Percentiles rank a stretch among this genome's conserved stretches.
These are phyloP conservation scores for Yarrowia sp. DNA, from an alignment of 805 yeast genomes.

Conservation along the genomic window DNA sequence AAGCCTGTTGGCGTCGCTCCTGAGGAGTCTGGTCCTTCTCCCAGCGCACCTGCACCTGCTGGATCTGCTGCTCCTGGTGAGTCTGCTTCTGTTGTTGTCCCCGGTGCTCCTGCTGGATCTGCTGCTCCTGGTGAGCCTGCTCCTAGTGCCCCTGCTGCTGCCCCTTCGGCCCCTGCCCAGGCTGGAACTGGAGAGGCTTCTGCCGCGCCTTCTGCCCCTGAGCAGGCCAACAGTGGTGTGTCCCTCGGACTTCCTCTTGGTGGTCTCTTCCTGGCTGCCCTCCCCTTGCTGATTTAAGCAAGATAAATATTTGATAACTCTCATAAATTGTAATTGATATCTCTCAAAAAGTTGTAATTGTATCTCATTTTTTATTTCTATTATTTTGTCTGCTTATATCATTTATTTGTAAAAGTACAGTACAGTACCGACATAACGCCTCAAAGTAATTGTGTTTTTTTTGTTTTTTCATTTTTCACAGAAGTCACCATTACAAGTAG, in stretches of 20 bases:
- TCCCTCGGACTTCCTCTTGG: slow-evolving; percentile 1
- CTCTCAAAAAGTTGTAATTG: not conserved
- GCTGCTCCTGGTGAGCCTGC: not conserved
- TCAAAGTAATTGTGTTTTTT: no score
- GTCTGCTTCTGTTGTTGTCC: not conserved
- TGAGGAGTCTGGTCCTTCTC: not conserved
- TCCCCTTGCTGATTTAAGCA: not conserved
- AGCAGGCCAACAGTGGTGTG: slow-evolving; percentile 5
- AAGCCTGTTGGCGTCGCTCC: slow-evolving; percentile 5
- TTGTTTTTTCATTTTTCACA: no score
- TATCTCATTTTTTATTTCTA: no score
- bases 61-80: slow-evolving; percentile 5
- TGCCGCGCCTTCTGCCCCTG: slow-evolving; percentile 9
- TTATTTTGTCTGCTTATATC: no score
- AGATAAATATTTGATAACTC: not conserved
- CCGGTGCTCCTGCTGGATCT: not conserved
- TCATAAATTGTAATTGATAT: slow-evolving; percentile 10
- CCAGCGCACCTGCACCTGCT: not conserved
- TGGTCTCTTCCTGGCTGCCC: slow-evolving; percentile 12
- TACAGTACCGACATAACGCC: no score
- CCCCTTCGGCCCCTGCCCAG: not conserved
- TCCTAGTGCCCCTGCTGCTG: not conserved
- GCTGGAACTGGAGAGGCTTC: not conserved
- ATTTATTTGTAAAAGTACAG: no score
- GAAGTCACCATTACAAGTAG: no score